Evolutionary conservation across 2,329 filamentous ascomycete species (phyloP), one percentile per base, ranked within the genome.

Genomic region (Talaromyces sp.): DNA sequence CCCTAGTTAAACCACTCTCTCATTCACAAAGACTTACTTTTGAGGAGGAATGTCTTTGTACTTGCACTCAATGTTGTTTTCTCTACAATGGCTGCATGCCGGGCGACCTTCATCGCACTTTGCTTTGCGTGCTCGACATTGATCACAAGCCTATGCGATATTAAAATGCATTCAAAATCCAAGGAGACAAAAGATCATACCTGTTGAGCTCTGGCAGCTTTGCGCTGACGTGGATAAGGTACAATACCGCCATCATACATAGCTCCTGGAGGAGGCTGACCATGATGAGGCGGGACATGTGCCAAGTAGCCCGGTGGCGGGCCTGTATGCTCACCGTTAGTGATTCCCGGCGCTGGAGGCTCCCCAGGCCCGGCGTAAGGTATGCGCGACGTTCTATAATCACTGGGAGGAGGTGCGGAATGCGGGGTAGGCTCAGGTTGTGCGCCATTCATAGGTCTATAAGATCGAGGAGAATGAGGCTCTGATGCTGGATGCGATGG

Each of bases 1-100:
- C 22, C 6, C n/a, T 3, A 22, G n/a, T 19, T 33, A 62, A 8
- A 27, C 25, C 19, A 33, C 13, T 1, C 15, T 22, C 13, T 39
- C 31, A 1, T 45, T 19, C 27, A 19, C 10, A 39, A 19, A 15
- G 43, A 74, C 90, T 76, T 84, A 96, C 91, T 96, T 94, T 74
- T 96, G 95, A 17, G 92, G 92, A 25, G 92, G 90, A 6, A 95
- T 90, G 73, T 97, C 93, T 69, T 93, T 89, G 77, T 97, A 98
- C 77, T 91, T 89, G 81, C 92, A 99, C 62, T 88, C 85, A 37
- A 92, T 84, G 69, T 86, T 89, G 75, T 96, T 96, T 70, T 98
- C 93, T 71, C 90, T 90, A 76, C 95, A 99, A 72, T 88, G 87
- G 45, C 89, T 92, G 74, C 92, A 94, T 71, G 90, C 90, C 1